phyloP scores from a whole-genome alignment of 257 asterid genomes.

The Petunia axillaris region DNA sequence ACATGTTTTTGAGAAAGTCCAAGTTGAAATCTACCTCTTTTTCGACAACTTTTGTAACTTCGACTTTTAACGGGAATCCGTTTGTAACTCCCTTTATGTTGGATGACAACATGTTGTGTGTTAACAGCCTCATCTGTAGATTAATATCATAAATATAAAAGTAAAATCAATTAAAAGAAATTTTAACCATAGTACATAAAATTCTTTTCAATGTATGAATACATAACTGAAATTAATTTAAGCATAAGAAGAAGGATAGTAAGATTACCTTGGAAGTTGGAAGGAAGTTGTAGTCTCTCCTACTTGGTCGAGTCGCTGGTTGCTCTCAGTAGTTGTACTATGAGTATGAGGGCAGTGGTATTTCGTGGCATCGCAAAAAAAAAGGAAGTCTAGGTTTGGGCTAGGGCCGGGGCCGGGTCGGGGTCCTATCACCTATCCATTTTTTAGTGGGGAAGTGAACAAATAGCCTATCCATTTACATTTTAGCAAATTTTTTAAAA shows the following conservation, averaged over 20 bases:
- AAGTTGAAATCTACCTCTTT: slow-evolving; percentile 67
- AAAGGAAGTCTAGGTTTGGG: slow-evolving; percentile 23
- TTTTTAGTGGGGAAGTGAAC: too few species aligned
- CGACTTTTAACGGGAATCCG: slow-evolving; percentile 74
- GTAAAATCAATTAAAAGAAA: background rate
- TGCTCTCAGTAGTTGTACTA: background rate
- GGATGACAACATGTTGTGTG: slow-evolving; percentile 88
- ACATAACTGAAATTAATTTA: background rate
- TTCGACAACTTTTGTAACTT: slow-evolving; percentile 61
- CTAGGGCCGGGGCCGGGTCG: background rate
- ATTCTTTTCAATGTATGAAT: background rate
- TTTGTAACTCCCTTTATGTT: slow-evolving; percentile 80
- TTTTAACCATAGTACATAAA: background rate
- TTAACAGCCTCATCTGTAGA: slow-evolving; percentile 71
- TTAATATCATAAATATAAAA: background rate
- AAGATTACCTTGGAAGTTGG: slow-evolving; percentile 2
- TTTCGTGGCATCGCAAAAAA: slow-evolving; percentile 6
- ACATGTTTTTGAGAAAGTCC: slow-evolving; percentile 80
- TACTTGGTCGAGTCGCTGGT: background rate
- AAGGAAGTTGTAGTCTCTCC: background rate
- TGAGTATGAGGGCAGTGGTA: background rate
- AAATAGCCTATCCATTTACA: too few species aligned
- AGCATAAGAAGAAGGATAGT: background rate
- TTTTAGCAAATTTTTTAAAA: too few species aligned
- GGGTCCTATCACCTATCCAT: too few species aligned